Evolutionary conservation across 2,329 filamentous ascomycete genomes (phyloP).

Genomic region (Zasmidium citrigriseum): DNA sequence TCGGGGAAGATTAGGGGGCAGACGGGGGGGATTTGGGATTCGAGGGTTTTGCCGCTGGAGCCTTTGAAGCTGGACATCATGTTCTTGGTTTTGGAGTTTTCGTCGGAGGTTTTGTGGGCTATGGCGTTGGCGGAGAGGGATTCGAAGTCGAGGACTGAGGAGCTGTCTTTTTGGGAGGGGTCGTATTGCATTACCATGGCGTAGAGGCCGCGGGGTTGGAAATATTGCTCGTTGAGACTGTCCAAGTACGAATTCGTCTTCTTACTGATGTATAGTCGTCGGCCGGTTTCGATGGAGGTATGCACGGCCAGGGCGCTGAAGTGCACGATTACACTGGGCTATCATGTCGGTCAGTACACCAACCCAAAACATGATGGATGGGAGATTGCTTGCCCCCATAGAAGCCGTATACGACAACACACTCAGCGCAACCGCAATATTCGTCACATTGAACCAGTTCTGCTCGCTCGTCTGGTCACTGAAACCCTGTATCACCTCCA

Average conservation of each 20-base stretch:
- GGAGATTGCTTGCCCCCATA: background rate
- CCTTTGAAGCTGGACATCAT: slow-evolving; percentile 26
- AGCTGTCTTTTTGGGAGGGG: background rate
- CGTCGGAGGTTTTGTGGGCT: background rate
- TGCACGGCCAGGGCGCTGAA: slow-evolving; percentile 35
- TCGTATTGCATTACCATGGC: slow-evolving; percentile 46
- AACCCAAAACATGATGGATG: too few relatives aligned
- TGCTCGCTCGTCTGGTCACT: slow-evolving; percentile 37
- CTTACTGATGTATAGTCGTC: slow-evolving; percentile 36
- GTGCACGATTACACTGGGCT: slow-evolving; percentile 1
- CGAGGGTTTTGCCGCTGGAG: slow-evolving; percentile 37
- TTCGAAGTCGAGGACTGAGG: background rate
- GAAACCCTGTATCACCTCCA: slow-evolving; percentile 48
- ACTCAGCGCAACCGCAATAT: slow-evolving; percentile 5
- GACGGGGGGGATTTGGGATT: slow-evolving; percentile 43
- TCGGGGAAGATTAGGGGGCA: slow-evolving; percentile 50
- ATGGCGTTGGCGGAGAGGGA: background rate
- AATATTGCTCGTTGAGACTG: slow-evolving; percentile 54
- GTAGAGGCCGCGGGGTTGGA: slow-evolving; percentile 55
- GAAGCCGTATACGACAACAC: slow-evolving; percentile 2
- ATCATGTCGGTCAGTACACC: too few relatives aligned
- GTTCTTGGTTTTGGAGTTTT: background rate
- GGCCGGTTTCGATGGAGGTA: slow-evolving; percentile 41
- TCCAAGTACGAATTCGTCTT: slow-evolving; percentile 55
- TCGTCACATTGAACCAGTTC: slow-evolving; percentile 29